These are phyloP conservation scores for Rutstroemia sp. DNA, from an alignment of 2,329 filamentous ascomycete species.

Conservation along the genomic window DNA sequence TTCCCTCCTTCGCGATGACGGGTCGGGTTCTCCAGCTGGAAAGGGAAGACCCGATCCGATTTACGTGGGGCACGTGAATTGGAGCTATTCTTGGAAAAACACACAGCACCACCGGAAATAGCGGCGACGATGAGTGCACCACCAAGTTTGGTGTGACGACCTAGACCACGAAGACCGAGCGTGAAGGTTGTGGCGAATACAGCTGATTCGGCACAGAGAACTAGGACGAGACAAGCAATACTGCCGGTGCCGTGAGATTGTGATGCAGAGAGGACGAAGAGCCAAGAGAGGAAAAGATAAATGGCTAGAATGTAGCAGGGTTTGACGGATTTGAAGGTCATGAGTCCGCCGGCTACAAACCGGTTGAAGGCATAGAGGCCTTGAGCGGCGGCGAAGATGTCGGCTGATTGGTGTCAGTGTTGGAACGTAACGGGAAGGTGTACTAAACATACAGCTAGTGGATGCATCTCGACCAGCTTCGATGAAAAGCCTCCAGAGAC, in stretches of 20 bases:
- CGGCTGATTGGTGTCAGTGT: slow-evolving; percentile 45
- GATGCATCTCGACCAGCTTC: slow-evolving; percentile 43
- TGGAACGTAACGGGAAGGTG: not conserved
- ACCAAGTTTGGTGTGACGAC: slow-evolving; percentile 69
- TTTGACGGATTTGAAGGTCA: slow-evolving; percentile 49
- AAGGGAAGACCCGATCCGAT: too few species aligned
- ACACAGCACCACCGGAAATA: slow-evolving; percentile 65
- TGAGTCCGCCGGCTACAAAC: slow-evolving; percentile 58
- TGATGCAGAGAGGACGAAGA: slow-evolving; percentile 34
- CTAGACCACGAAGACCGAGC: slow-evolving; percentile 66
- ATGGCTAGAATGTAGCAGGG: slow-evolving; percentile 61
- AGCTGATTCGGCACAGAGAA: slow-evolving; percentile 74
- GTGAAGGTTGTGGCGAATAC: slow-evolving; percentile 78
- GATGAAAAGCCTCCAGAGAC: too few species aligned
- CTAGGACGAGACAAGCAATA: slow-evolving; percentile 57
- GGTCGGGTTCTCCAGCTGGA: too few species aligned
- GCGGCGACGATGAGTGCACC: slow-evolving; percentile 63
- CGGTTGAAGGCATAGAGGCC: slow-evolving; percentile 66
- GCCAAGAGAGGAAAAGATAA: slow-evolving; percentile 56
- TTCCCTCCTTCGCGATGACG: too few species aligned
- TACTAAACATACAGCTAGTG: slow-evolving; percentile 11
- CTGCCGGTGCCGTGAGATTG: slow-evolving; percentile 1
- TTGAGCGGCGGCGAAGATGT: slow-evolving; percentile 50
- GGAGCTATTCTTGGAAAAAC: too few species aligned
- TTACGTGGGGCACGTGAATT: too few species aligned